Percentiles rank a stretch among this genome's conserved stretches.
Conservation (phyloP, 305 asterid species). For the Rubia tinctorum region DNA sequence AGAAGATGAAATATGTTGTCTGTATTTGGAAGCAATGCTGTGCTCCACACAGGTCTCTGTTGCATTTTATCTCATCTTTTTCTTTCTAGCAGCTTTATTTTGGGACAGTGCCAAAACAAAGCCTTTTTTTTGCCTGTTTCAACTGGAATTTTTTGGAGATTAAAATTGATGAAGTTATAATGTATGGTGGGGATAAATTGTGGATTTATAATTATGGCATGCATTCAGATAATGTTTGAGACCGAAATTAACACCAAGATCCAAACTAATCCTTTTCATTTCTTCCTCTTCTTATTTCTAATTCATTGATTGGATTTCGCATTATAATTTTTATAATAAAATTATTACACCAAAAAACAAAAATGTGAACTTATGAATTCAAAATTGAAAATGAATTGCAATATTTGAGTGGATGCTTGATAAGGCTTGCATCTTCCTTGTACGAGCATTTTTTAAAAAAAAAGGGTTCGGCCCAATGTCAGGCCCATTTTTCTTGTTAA, state of each 20-base stretch:
- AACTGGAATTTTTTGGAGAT: not conserved
- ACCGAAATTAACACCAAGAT: not conserved
- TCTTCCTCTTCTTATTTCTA: not conserved
- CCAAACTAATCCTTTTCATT: not conserved
- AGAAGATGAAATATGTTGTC: not conserved
- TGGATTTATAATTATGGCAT: not conserved
- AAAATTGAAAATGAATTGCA: not conserved
- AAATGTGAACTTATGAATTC: not conserved
- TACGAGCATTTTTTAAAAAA: too few relatives aligned
- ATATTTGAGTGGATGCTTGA: too few relatives aligned
- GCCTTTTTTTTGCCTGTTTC: not conserved
- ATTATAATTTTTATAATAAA: not conserved
- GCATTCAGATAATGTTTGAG: not conserved
- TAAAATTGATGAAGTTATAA: not conserved
- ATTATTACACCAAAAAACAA: not conserved
- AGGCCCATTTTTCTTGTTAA: not conserved
- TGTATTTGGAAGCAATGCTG: not conserved
- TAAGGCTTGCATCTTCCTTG: too few relatives aligned
- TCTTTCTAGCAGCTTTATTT: not conserved
- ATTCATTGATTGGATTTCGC: not conserved
- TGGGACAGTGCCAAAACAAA: not conserved
- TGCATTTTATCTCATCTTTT: conserved; percentile 2
- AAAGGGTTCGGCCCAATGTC: not conserved
- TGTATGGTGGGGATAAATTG: not conserved
- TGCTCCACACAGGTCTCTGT: conserved; percentile 11